Percentiles rank a stretch among this genome's conserved stretches.
phyloP scores from a whole-genome alignment of 257 asterid species.

The Salvia hispanica region DNA sequence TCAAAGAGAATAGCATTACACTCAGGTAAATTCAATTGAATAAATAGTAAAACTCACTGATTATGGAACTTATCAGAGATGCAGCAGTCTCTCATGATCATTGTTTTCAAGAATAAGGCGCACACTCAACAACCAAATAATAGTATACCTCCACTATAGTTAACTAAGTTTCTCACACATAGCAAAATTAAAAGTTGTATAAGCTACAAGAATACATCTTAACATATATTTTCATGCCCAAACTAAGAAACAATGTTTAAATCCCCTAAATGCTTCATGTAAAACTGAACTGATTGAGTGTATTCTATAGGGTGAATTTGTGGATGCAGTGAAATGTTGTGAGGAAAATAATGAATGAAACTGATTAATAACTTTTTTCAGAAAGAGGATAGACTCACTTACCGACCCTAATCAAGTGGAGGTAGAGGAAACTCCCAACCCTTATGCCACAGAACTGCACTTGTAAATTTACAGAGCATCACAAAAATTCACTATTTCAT shows the following conservation, averaged over 20 bases:
- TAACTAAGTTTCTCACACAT: neutral
- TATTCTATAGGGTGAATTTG: neutral
- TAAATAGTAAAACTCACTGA: slow-evolving; percentile 27
- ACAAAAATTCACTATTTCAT: neutral
- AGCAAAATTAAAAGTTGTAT: slow-evolving; percentile 3
- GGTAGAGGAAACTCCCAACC: slow-evolving; percentile 91
- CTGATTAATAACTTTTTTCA: too few relatives aligned
- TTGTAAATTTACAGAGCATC: slow-evolving; percentile 64
- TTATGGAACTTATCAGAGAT: slow-evolving; percentile 16
- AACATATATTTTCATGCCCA: neutral
- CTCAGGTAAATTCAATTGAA: slow-evolving; percentile 12
- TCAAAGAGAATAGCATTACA: neutral
- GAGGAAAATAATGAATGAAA: neutral
- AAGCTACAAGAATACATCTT: slow-evolving; percentile 10
- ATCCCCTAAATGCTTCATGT: neutral
- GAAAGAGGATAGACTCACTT: slow-evolving; percentile 33
- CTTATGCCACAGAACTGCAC: slow-evolving; percentile 86
- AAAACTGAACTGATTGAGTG: neutral
- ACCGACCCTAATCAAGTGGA: slow-evolving; percentile 96
- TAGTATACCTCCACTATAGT: slow-evolving; percentile 23
- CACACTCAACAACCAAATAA: slow-evolving; percentile 80
- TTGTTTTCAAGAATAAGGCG: slow-evolving; percentile 90
- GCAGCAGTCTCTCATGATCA: slow-evolving; percentile 34
- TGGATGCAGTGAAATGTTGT: neutral
- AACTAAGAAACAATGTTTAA: slow-evolving; percentile 10